Evolutionary conservation across 75 land plant genomes (phyloP).

Genomic region (Picea glauca): DNA sequence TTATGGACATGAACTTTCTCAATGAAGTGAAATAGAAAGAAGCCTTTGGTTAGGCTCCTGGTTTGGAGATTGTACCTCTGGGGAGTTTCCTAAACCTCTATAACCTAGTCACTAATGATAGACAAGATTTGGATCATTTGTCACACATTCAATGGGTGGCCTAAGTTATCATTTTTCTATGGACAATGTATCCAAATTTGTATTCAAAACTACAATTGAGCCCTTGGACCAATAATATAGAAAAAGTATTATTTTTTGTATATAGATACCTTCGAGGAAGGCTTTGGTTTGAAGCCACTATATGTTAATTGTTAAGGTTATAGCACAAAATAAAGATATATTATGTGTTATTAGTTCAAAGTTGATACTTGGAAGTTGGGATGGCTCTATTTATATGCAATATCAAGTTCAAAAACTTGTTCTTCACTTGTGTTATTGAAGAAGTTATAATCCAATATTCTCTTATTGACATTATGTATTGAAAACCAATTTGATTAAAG

Average conservation of each 20-base stretch:
- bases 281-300: too few species aligned
- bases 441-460: background rate
- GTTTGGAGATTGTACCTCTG: too few species aligned
- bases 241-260: background rate
- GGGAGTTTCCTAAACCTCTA: too few species aligned
- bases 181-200: constrained; percentile 82
- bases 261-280: too few species aligned
- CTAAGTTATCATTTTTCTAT: constrained; percentile 78
- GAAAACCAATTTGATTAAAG: background rate
- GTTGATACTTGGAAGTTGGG: background rate
- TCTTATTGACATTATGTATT: background rate
- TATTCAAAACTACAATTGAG: constrained; percentile 70
- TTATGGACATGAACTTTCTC: too few species aligned
- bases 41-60: too few species aligned
- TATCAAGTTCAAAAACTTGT: background rate
- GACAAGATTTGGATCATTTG: constrained; percentile 84
- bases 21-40: too few species aligned
- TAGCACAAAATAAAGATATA: too few species aligned
- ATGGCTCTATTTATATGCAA: background rate
- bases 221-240: constrained; percentile 22
- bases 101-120: too few species aligned
- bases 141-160: constrained; percentile 89
- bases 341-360: too few species aligned
- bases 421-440: background rate
- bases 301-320: too few species aligned